phyloP scores from a whole-genome alignment of 2,329 filamentous ascomycete genomes.

The Thermochaetoides dissita region DNA sequence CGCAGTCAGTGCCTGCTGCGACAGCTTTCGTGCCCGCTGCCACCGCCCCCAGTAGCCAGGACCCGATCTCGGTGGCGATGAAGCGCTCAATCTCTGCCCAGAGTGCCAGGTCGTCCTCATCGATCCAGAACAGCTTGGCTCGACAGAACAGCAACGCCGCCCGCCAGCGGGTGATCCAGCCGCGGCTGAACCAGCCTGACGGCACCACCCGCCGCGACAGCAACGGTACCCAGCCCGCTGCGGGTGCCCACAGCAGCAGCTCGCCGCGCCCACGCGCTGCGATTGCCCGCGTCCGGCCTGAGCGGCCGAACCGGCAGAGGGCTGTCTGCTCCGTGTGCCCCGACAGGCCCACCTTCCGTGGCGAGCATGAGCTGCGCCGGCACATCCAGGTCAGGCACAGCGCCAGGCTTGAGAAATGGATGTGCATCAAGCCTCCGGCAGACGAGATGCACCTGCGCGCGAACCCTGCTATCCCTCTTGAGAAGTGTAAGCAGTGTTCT shows the following conservation, averaged over 20 bases:
- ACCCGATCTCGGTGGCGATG: no score
- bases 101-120: no score
- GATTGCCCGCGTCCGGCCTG: slow-evolving; percentile 30
- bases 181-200: no score
- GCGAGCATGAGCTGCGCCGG: slow-evolving; percentile 66
- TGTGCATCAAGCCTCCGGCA: slow-evolving; percentile 39
- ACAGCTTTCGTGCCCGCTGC: no score
- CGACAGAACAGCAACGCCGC: slow-evolving; percentile 30
- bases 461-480: slow-evolving; percentile 46
- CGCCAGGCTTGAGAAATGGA: slow-evolving; percentile 37
- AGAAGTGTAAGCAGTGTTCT: slow-evolving; percentile 71
- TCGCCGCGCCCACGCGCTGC: no score
- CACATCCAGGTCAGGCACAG: slow-evolving; percentile 55
- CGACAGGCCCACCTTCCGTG: slow-evolving; percentile 64
- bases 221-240: no score
- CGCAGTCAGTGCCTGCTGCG: no score
- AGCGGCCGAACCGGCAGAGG: slow-evolving; percentile 56
- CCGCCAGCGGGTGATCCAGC: no score
- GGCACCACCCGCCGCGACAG: no score
- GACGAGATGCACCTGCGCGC: slow-evolving; percentile 27
- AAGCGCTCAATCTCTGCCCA: no score
- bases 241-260: no score
- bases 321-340: slow-evolving; percentile 57
- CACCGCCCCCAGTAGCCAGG: no score
- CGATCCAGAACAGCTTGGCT: slow-evolving; percentile 9